Conservation (phyloP, 805 yeast species). For the Grigorovia yakushimaensis region DNA sequence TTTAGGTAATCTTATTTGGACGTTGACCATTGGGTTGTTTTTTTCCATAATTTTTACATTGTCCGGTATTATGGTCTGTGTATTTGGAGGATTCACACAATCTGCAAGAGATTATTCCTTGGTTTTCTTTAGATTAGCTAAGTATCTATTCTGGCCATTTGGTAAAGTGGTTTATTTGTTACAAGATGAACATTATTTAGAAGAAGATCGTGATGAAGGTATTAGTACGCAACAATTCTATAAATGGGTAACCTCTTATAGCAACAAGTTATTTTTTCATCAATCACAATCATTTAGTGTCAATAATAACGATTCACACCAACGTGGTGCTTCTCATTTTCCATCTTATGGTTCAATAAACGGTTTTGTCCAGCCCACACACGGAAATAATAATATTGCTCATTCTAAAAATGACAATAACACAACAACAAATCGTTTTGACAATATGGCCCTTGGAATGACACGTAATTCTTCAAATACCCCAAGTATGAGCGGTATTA, state of each 20-base stretch:
- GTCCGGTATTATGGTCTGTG: slow-evolving; percentile 34
- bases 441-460: not conserved
- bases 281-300: slow-evolving; percentile 15
- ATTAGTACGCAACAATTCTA: slow-evolving; percentile 75
- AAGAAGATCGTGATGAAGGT: slow-evolving; percentile 86
- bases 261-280: slow-evolving; percentile 66
- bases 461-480: not conserved
- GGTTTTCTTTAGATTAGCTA: slow-evolving; percentile 51
- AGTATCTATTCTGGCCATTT: slow-evolving; percentile 75
- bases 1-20: slow-evolving; percentile 66
- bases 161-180: slow-evolving; percentile 77
- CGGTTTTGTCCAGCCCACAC: not conserved
- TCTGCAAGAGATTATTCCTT: slow-evolving; percentile 55
- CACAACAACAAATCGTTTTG: not conserved
- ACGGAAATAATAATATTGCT: not conserved
- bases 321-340: slow-evolving; percentile 2
- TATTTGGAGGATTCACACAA: slow-evolving; percentile 34
- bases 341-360: slow-evolving; percentile 20
- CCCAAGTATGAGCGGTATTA: slow-evolving; percentile 14
- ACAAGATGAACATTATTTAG: slow-evolving; percentile 68
- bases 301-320: slow-evolving; percentile 9
- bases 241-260: slow-evolving; percentile 72
- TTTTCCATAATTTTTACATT: slow-evolving; percentile 38
- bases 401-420: not conserved
- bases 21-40: slow-evolving; percentile 58